Evolutionary conservation across 495 filamentous ascomycete species (phyloP).

Genomic region (Penicillium longicatenatum): DNA sequence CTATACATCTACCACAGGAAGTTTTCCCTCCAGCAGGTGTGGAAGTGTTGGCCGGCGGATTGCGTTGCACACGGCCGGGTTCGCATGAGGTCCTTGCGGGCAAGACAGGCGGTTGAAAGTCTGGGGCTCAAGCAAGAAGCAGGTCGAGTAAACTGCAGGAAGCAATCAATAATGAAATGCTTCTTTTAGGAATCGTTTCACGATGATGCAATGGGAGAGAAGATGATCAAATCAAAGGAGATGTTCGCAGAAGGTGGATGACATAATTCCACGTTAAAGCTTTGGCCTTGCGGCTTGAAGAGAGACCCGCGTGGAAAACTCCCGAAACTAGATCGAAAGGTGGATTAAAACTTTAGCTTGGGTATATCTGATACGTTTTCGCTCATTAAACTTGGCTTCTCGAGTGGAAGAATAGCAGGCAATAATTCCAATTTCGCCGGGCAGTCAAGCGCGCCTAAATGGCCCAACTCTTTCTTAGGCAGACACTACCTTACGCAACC

Average conservation of each 20-base stretch:
- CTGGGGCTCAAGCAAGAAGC: constrained; percentile 3
- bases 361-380: neutral
- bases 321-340: neutral
- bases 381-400: neutral
- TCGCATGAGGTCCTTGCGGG: constrained; percentile 31
- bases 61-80: constrained; percentile 31
- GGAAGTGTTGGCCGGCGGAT: constrained; percentile 29
- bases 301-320: constrained; percentile 4
- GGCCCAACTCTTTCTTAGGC: constrained; percentile 15
- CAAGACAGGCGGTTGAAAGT: neutral
- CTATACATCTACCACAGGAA: constrained; percentile 27
- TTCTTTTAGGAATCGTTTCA: neutral
- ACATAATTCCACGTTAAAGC: constrained; percentile 45
- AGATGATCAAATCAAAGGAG: constrained; percentile 18
- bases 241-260: constrained; percentile 33
- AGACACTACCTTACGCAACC: constrained; percentile 21
- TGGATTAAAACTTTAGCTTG: neutral
- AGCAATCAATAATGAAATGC: neutral
- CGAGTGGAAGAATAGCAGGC: neutral
- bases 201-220: neutral
- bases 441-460: constrained; percentile 3
- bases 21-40: constrained; percentile 19
- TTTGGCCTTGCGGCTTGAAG: constrained; percentile 14
- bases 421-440: neutral
- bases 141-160: neutral